Percentiles rank a stretch among this genome's conserved stretches.
Evolutionary conservation across 495 filamentous ascomycete genomes (phyloP).

Genomic region (Cercophora newfieldiana): DNA sequence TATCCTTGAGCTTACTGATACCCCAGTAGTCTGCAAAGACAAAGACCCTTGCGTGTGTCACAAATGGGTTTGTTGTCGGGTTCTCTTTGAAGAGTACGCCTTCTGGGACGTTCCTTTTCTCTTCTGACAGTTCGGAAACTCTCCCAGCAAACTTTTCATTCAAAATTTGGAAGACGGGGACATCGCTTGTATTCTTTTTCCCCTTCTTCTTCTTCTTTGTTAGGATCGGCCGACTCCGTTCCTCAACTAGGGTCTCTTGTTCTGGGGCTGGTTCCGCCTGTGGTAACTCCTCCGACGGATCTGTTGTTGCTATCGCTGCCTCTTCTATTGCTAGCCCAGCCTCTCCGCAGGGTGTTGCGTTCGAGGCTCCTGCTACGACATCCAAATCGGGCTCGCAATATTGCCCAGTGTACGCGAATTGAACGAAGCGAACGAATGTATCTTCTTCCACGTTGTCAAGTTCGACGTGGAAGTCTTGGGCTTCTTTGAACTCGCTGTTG

Average conservation of each 20-base stretch:
- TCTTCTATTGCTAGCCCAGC: neutral
- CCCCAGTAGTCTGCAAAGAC: conserved; percentile 17
- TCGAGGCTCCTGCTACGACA: neutral
- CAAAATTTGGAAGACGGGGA: neutral
- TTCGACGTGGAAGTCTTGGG: conserved; percentile 1
- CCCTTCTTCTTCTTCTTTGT: neutral
- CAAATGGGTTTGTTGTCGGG: neutral
- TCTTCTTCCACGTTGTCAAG: conserved; percentile 11
- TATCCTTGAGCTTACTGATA: neutral
- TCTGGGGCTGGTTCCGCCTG: too few relatives aligned
- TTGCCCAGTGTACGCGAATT: conserved; percentile 18
- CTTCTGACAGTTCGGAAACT: neutral
- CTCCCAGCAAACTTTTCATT: neutral
- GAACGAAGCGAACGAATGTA: conserved; percentile 10
- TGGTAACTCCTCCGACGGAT: too few relatives aligned
- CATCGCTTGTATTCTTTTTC: neutral
- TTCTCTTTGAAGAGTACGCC: neutral
- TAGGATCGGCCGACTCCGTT: neutral
- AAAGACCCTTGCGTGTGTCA: conserved; percentile 5
- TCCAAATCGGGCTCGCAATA: neutral
- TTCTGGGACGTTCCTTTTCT: neutral
- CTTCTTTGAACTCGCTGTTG: conserved; percentile 20
- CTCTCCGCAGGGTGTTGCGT: neutral
- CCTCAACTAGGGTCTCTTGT: neutral
- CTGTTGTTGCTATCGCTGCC: too few relatives aligned